Percentiles rank a stretch among this genome's conserved stretches.
These are phyloP conservation scores for Alternaria burnsii DNA, from an alignment of 2,329 filamentous ascomycete genomes.

Conservation along the genomic window DNA sequence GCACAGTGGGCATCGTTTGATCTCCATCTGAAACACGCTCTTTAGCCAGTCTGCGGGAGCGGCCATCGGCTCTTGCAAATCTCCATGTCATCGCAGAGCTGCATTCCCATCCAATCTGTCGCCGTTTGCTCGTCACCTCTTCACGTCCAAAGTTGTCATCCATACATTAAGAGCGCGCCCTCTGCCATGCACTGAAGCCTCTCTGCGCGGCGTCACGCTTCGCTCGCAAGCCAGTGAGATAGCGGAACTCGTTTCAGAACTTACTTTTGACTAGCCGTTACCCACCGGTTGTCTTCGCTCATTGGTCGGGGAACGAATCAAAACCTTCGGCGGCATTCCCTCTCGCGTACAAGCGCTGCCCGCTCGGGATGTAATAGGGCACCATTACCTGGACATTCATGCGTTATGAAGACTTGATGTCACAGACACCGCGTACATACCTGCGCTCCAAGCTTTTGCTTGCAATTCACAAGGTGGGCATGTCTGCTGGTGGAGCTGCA, in stretches of 20 bases:
- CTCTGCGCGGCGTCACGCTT: slow-evolving; percentile 44
- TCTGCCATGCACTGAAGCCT: slow-evolving; percentile 13
- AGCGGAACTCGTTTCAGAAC: slow-evolving; percentile 45
- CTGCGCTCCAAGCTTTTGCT: slow-evolving; percentile 16
- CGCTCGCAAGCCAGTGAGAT: slow-evolving; percentile 36
- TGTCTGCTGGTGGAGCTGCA: slow-evolving; percentile 12
- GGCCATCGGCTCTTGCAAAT: slow-evolving; percentile 24
- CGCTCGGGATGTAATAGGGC: slow-evolving; percentile 27
- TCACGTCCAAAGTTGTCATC: slow-evolving; percentile 5
- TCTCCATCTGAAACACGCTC: slow-evolving; percentile 49
- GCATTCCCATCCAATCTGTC: slow-evolving; percentile 18
- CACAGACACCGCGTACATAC: slow-evolving; percentile 31
- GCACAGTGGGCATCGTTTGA: slow-evolving; percentile 48
- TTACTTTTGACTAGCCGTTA: slow-evolving; percentile 43
- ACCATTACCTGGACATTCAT: slow-evolving; percentile 41
- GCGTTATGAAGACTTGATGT: slow-evolving; percentile 37
- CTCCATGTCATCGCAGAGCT: slow-evolving; percentile 9
- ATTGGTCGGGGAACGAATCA: slow-evolving; percentile 41
- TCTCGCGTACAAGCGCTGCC: slow-evolving; percentile 43
- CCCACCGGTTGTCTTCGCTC: slow-evolving; percentile 34
- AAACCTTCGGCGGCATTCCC: slow-evolving; percentile 27
- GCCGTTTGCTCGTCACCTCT: slow-evolving; percentile 7
- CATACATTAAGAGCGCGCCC: slow-evolving; percentile 19
- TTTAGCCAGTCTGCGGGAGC: slow-evolving; percentile 28
- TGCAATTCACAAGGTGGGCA: slow-evolving; percentile 15